phyloP scores from a whole-genome alignment of 2,329 filamentous ascomycete genomes.

The Xylaria sp. region DNA sequence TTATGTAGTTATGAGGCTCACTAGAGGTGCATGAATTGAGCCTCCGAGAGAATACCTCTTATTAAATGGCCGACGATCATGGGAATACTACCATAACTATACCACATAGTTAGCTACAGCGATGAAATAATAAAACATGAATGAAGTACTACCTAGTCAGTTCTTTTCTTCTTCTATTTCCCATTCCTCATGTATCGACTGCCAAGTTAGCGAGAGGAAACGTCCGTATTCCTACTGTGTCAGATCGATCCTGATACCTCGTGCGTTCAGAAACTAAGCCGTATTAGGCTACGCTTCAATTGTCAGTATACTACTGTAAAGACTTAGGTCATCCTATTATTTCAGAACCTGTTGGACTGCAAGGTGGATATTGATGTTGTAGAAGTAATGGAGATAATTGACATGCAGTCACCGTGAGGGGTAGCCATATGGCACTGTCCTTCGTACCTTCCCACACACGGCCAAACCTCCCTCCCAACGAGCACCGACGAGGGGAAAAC shows the following conservation, averaged over 20 bases:
- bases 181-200: neutral
- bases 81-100: neutral
- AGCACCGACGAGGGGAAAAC: too few relatives aligned
- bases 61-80: neutral
- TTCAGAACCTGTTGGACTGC: too few relatives aligned
- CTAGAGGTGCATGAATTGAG: neutral
- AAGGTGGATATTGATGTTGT: too few relatives aligned
- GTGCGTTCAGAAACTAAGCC: conserved; percentile 7
- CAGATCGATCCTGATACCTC: neutral
- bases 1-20: too few relatives aligned
- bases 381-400: too few relatives aligned
- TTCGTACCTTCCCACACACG: too few relatives aligned
- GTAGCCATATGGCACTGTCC: too few relatives aligned
- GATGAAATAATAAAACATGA: neutral
- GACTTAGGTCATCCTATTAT: neutral
- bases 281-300: conserved; percentile 9
- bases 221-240: neutral
- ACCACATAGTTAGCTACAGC: neutral
- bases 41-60: neutral
- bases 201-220: neutral
- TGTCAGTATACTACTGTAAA: neutral
- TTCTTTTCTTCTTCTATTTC: neutral
- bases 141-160: neutral
- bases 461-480: too few relatives aligned
- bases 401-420: too few relatives aligned